phyloP scores from a whole-genome alignment of 2,329 filamentous ascomycete species.

The Neurospora sp. region DNA sequence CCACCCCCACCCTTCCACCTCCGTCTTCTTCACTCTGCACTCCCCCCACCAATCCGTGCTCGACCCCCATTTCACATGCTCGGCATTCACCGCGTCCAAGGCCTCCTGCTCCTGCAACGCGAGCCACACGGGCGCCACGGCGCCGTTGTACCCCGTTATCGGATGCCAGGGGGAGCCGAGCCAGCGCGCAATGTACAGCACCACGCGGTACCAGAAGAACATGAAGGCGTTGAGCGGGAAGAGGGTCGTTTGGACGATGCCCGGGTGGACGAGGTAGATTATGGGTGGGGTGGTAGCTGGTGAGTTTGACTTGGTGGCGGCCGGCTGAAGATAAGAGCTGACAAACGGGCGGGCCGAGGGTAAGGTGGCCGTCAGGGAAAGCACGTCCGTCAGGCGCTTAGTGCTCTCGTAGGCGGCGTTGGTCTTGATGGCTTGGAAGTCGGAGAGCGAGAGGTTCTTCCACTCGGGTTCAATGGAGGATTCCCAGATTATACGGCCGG shows the following conservation, averaged over 20 bases:
- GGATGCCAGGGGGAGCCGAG: conserved; percentile 85
- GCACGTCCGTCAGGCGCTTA: conserved; percentile 78
- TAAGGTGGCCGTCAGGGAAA: conserved; percentile 63
- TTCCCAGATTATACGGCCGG: conserved; percentile 74
- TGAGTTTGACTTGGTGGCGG: conserved; percentile 1
- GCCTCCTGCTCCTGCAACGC: conserved; percentile 55
- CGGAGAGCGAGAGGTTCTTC: conserved; percentile 48
- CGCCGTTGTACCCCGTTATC: conserved; percentile 65
- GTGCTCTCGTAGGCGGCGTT: conserved; percentile 68
- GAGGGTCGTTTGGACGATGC: conserved; percentile 74
- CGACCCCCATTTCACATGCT: conserved; percentile 75
- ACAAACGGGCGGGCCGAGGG: conserved; percentile 51
- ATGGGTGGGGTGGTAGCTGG: conserved; percentile 13
- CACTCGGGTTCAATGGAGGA: conserved; percentile 63
- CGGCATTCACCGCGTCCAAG: conserved; percentile 44
- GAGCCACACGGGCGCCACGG: conserved; percentile 68
- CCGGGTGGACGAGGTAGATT: conserved; percentile 74
- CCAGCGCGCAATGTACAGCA: conserved; percentile 63
- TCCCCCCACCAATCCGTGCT: conserved; percentile 49
- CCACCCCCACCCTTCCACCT: conserved; percentile 81
- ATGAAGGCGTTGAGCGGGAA: conserved; percentile 64
- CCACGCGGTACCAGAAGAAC: conserved; percentile 55
- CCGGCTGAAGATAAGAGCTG: conserved; percentile 40
- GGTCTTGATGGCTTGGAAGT: conserved; percentile 64
- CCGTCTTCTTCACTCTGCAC: conserved; percentile 60